phyloP scores from a whole-genome alignment of 345 rosid species.

The Eucalyptus melliodora region DNA sequence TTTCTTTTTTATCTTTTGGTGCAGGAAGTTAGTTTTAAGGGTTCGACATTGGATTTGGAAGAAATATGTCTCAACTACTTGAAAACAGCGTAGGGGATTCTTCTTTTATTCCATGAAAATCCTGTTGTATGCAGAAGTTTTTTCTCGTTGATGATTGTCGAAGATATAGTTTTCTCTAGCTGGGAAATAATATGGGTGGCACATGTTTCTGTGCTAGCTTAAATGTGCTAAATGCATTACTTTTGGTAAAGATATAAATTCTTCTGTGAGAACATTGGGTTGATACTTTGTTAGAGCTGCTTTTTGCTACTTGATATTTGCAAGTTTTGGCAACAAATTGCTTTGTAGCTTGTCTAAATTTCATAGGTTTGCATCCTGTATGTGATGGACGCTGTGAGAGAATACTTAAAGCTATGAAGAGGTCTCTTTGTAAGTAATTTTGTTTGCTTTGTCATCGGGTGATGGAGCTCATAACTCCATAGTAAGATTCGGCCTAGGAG shows the following conservation, averaged over 20 bases:
- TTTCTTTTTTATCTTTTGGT: neutral
- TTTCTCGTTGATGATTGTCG: neutral
- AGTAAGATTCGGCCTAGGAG: neutral
- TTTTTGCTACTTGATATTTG: neutral
- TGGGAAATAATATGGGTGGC: neutral
- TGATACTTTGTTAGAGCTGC: neutral
- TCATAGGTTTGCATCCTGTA: neutral
- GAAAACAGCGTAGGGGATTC: conserved; percentile 26
- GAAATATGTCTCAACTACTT: conserved; percentile 36
- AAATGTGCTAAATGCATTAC: neutral
- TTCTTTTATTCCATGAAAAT: neutral
- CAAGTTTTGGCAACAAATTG: neutral
- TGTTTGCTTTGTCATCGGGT: neutral
- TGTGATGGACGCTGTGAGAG: neutral
- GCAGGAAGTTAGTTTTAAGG: conserved; percentile 38
- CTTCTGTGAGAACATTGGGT: neutral
- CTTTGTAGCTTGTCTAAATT: neutral
- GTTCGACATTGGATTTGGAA: conserved; percentile 35
- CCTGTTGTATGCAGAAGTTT: neutral
- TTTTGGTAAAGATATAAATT: neutral
- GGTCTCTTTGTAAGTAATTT: neutral
- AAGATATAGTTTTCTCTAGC: neutral
- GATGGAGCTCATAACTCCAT: neutral
- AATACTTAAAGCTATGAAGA: neutral
- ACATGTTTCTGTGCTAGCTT: neutral